phyloP scores from a whole-genome alignment of 768 basidiomycete species.

The Pleurotus pulmonarius region DNA sequence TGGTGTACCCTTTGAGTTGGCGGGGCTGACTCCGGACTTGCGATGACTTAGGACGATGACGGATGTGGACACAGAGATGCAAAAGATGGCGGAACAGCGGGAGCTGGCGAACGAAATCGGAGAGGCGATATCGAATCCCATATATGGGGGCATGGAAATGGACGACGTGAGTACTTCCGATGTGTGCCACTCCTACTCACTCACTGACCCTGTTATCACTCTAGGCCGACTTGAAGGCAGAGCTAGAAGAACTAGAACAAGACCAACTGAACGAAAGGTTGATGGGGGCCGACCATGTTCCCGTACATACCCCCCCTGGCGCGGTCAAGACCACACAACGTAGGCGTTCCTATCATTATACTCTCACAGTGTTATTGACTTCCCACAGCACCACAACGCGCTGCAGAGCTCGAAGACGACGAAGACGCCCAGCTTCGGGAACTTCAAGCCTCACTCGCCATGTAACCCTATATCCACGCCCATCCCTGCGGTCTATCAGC shows the following conservation, averaged over 20 bases:
- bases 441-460: slow-evolving; percentile 83
- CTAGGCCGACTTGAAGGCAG: slow-evolving; percentile 74
- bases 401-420: slow-evolving; percentile 72
- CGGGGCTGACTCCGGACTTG: slow-evolving; percentile 1
- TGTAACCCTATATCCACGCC: slow-evolving; percentile 39
- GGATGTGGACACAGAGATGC: slow-evolving; percentile 90
- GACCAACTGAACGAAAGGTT: slow-evolving; percentile 84
- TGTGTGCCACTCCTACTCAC: slow-evolving; percentile 2
- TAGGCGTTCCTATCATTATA: slow-evolving; percentile 30
- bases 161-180: slow-evolving; percentile 62
- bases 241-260: slow-evolving; percentile 86
- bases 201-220: slow-evolving; percentile 7
- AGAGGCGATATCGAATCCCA: slow-evolving; percentile 77
- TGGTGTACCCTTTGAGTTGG: neutral
- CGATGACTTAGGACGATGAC: slow-evolving; percentile 63
- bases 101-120: slow-evolving; percentile 92
- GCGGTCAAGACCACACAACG: slow-evolving; percentile 44
- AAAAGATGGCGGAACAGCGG: slow-evolving; percentile 82
- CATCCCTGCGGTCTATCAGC: neutral
- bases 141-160: slow-evolving; percentile 46
- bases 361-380: neutral
- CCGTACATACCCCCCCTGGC: slow-evolving; percentile 75
- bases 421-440: slow-evolving; percentile 87
- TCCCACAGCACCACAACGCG: slow-evolving; percentile 21
- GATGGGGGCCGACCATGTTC: slow-evolving; percentile 84